Evolutionary conservation across 768 basidiomycete species (phyloP), one percentile per base, ranked within the genome.

Genomic region (Amanita pseudoporphyria): DNA sequence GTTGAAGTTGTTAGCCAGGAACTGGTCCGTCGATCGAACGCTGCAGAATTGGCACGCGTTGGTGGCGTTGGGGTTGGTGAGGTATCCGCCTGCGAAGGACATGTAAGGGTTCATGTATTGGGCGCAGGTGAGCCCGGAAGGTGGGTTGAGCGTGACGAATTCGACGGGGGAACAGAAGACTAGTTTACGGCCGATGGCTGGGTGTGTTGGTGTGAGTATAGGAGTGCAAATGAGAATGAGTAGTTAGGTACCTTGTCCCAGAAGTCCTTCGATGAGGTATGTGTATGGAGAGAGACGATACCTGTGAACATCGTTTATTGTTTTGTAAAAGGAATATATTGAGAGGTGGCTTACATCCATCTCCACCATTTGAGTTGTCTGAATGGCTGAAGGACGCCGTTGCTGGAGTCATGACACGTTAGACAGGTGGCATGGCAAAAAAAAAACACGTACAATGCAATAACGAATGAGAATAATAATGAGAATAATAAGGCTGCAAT

Each of bases 331-430:
- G 7, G 26, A 7, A 28, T 7, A 28, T 7, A 28, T 28, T 28
- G 26, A 28, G 4, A 28, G n/a, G 26, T 7, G 26, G 52, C 60
- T 28, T 74, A 81, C 79, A 81, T 79, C 79, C 81, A 82, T 41
- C 58, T 61, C 83, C 82, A 84, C 75, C 79, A 81, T 3, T 76
- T 77, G 14, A 84, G 72, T 14, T 69, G 67, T 6, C 68, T 54
- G 58, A 67, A 79, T 3, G 82, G 82, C 55, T 84, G 82, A 4
- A 84, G 58, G 45, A 82, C 78, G 51, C 81, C 81, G 54, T 79
- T 70, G 56, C 73, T 76, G 43, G n/a, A 46, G 28, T 33, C 42
- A 13, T 28, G 53, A 45, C 10, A 36, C 18, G 9, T 33, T 31
- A 37, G 40, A 43, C 36, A 49, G 14, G 41, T 6, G 40, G 28